A percentile compares a stretch with the other conserved stretches of the same genome.
phyloP scores from a whole-genome alignment of 2,329 filamentous ascomycete species.

The Emergomyces africanus region DNA sequence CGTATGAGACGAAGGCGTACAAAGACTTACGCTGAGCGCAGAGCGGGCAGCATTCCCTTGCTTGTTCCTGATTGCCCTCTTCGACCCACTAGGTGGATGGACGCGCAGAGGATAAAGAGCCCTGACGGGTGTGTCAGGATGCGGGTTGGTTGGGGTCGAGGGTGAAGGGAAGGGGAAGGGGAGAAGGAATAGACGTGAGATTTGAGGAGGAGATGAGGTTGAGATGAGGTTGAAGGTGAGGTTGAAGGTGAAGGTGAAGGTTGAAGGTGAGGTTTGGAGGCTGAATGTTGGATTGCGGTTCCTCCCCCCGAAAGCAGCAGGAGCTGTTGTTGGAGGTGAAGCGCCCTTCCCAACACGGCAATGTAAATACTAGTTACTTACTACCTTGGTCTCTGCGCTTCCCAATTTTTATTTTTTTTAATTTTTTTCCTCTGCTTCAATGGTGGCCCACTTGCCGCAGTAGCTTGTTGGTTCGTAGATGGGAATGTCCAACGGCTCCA shows the following conservation, averaged over 20 bases:
- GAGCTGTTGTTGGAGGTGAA: too few species aligned
- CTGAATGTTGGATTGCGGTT: too few species aligned
- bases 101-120: background rate
- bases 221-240: background rate
- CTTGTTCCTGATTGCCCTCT: background rate
- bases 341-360: background rate
- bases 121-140: background rate
- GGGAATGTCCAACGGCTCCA: too few species aligned
- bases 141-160: too few species aligned
- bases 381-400: background rate
- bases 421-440: too few species aligned
- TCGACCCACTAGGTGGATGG: constrained; percentile 1
- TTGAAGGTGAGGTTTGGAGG: too few species aligned
- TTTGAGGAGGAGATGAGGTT: background rate
- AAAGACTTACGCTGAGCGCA: constrained; percentile 9
- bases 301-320: too few species aligned
- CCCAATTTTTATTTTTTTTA: background rate
- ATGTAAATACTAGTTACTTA: background rate
- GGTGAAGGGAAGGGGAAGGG: background rate
- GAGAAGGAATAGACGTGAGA: background rate
- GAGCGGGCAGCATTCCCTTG: constrained; percentile 4
- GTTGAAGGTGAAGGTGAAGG: background rate
- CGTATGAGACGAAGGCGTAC: constrained; percentile 10
- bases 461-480: too few species aligned
- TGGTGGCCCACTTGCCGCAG: too few species aligned